These are phyloP conservation scores for Phytophthora megakarya DNA, from an alignment of 352 stramenopile species.

Conservation along the genomic window DNA sequence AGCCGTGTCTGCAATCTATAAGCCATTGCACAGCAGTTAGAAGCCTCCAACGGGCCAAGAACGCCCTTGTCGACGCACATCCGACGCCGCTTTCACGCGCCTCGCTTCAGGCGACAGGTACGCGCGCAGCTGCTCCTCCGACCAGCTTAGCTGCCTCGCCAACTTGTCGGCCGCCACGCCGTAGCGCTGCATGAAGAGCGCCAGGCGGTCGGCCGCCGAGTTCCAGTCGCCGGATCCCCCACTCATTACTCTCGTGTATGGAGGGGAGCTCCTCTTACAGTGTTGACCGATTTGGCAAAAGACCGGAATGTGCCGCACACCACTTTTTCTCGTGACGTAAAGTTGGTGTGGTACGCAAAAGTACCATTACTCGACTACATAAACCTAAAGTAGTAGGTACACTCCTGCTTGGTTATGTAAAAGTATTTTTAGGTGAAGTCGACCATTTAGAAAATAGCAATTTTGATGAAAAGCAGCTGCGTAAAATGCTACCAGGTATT, in stretches of 20 bases:
- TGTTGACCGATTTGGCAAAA: conserved; percentile 24
- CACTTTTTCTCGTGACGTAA: conserved; percentile 12
- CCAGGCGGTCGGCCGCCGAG: conserved; percentile 59
- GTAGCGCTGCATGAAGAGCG: conserved; percentile 67
- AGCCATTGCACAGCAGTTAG: conserved; percentile 12
- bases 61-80: conserved; percentile 30
- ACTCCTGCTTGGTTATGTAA: neutral
- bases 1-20: conserved; percentile 54
- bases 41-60: neutral
- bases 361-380: neutral
- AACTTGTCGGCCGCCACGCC: conserved; percentile 46
- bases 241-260: conserved; percentile 33
- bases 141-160: conserved; percentile 60
- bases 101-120: conserved; percentile 61
- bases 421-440: too few species aligned
- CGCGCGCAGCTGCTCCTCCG: conserved; percentile 47
- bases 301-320: conserved; percentile 30
- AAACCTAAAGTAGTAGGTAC: conserved; percentile 2
- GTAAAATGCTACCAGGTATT: too few species aligned
- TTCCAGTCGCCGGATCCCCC: conserved; percentile 34
- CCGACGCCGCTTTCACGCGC: conserved; percentile 36
- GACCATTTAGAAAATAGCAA: too few species aligned
- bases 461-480: too few species aligned
- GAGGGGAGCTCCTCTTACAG: conserved; percentile 24
- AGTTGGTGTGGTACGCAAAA: conserved; percentile 20